Percentiles rank a stretch among this genome's conserved stretches.
Evolutionary conservation across 164 flowering plant species (phyloP).

Genomic region (Nymphaea colorata): DNA sequence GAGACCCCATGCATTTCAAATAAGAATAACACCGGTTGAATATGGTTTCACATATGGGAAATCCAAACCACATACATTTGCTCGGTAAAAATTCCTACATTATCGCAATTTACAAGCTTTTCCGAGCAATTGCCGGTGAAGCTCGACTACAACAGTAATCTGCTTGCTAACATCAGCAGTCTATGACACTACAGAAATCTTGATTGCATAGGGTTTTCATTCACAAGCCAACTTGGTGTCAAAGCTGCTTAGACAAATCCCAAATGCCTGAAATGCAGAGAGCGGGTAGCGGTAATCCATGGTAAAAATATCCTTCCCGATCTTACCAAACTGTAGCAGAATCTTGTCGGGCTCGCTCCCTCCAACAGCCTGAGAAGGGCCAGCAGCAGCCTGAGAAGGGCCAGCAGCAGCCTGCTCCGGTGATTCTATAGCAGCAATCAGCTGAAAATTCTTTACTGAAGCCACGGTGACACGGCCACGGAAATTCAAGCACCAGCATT

Average conservation of each 20-base stretch:
- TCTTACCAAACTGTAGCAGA: conserved; percentile 73
- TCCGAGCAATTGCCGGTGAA: background rate
- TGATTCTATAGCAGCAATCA: conserved; percentile 39
- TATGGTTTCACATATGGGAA: background rate
- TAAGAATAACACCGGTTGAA: too few relatives aligned
- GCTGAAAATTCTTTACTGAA: conserved; percentile 74
- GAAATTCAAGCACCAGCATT: conserved; percentile 9
- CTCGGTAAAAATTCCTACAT: background rate
- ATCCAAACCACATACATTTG: background rate
- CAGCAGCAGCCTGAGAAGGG: background rate
- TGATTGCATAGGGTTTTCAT: conserved; percentile 15
- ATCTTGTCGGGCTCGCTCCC: conserved; percentile 33
- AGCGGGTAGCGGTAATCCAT: conserved; percentile 28
- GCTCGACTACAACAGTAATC: background rate
- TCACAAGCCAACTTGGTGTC: conserved; percentile 50
- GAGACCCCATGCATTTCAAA: too few relatives aligned
- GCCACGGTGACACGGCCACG: conserved; percentile 68
- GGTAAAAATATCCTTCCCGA: conserved; percentile 66
- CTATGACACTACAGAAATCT: background rate
- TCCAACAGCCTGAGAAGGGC: conserved; percentile 3
- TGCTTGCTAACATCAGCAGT: background rate
- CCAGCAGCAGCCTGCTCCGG: background rate
- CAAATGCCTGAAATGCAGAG: conserved; percentile 80
- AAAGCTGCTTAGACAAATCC: conserved; percentile 38
- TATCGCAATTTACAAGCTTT: background rate